These are phyloP conservation scores for Zymoseptoria crescenta DNA, from an alignment of 2,329 filamentous ascomycete species.

Conservation along the genomic window DNA sequence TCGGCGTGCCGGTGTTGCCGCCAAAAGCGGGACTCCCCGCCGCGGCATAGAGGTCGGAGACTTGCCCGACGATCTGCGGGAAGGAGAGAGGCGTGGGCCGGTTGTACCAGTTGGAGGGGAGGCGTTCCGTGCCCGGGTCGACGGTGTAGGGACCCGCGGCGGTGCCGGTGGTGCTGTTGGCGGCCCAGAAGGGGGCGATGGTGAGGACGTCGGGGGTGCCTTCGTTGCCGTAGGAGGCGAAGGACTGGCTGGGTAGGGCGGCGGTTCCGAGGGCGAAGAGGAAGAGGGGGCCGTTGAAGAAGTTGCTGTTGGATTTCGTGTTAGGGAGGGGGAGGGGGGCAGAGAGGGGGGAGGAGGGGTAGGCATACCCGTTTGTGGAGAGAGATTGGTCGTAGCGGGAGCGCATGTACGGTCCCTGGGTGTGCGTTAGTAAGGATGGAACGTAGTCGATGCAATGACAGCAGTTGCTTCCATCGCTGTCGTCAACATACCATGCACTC, in stretches of 20 bases:
- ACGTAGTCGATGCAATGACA: too few species aligned
- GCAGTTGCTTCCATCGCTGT: too few species aligned
- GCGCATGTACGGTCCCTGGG: background rate
- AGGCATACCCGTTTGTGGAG: background rate
- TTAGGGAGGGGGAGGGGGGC: too few species aligned
- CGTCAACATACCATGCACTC: background rate
- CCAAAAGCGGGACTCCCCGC: constrained; percentile 28
- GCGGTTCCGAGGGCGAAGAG: background rate
- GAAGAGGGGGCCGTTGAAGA: background rate
- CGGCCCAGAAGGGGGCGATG: background rate
- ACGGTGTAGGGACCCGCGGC: background rate
- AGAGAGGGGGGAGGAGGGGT: too few species aligned
- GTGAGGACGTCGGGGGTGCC: background rate
- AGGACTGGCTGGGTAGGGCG: background rate
- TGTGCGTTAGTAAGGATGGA: too few species aligned
- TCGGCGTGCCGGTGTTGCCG: constrained; percentile 34
- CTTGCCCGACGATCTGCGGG: background rate
- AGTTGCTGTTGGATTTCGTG: background rate
- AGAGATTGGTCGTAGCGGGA: background rate
- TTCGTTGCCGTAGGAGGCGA: background rate
- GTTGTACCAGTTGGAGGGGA: background rate
- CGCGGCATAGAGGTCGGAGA: background rate
- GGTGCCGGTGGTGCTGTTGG: background rate
- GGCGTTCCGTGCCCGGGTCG: background rate
- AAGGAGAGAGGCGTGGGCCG: background rate